Percentiles rank a stretch among this genome's conserved stretches.
phyloP scores from a whole-genome alignment of 805 yeast species.

The Maudiozyma bulderi region DNA sequence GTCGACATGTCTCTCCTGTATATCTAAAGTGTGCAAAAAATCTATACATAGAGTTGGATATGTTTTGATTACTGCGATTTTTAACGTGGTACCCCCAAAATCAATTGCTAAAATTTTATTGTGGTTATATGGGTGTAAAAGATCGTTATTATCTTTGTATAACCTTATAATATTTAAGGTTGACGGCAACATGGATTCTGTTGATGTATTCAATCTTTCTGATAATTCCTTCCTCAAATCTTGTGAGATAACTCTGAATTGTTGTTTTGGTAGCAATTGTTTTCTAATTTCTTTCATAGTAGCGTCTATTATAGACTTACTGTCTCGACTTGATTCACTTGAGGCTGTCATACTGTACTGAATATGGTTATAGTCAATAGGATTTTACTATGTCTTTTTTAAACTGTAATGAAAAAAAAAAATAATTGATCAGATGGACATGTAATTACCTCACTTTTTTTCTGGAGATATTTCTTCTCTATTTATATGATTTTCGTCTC shows the following conservation, averaged over 20 bases:
- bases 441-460: no score
- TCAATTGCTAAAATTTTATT: slow-evolving; percentile 17
- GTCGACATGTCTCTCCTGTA: slow-evolving; percentile 12
- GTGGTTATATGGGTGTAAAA: not conserved
- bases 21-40: slow-evolving; percentile 7
- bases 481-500: no score
- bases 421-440: no score
- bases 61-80: slow-evolving; percentile 13
- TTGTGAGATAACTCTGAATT: slow-evolving; percentile 7
- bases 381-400: no score
- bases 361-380: not conserved
- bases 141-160: not conserved
- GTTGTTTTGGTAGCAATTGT: slow-evolving; percentile 8
- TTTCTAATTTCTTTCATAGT: slow-evolving; percentile 19
- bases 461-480: no score
- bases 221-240: slow-evolving; percentile 11
- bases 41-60: slow-evolving; percentile 8
- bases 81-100: slow-evolving; percentile 24
- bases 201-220: slow-evolving; percentile 11
- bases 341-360: not conserved
- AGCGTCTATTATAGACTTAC: not conserved
- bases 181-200: slow-evolving; percentile 17
- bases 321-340: not conserved
- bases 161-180: slow-evolving; percentile 1
- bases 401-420: no score